A percentile compares a stretch with the other conserved stretches of the same genome.
Conservation (phyloP, 495 filamentous ascomycete genomes). For the Bryoglossum gracile region DNA sequence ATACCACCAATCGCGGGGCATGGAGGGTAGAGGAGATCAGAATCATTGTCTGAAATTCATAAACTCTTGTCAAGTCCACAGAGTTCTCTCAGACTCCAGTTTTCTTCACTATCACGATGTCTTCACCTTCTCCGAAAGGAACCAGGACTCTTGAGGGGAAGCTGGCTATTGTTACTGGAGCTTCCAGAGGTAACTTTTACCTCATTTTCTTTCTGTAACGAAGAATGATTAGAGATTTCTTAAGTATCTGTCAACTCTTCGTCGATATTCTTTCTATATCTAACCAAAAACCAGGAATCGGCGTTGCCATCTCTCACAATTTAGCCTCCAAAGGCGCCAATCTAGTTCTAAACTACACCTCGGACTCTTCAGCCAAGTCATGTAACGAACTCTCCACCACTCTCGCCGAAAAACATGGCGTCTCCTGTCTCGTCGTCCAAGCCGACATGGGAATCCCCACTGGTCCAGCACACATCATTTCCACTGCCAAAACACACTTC, state of each 20-base stretch:
- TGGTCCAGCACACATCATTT: conserved; percentile 33
- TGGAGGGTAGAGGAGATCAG: too few relatives aligned
- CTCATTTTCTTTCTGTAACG: not conserved
- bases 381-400: conserved; percentile 34
- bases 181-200: conserved; percentile 53
- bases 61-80: not conserved
- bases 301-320: conserved; percentile 73
- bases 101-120: not conserved
- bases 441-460: conserved; percentile 38
- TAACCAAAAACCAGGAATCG: conserved; percentile 57
- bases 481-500: conserved; percentile 27
- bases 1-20: conserved; percentile 4
- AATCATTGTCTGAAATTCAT: conserved; percentile 6
- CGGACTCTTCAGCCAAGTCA: conserved; percentile 41
- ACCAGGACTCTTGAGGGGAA: conserved; percentile 51
- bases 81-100: not conserved
- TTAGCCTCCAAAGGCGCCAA: conserved; percentile 66
- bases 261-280: conserved; percentile 1
- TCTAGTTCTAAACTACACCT: conserved; percentile 66
- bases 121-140: too few relatives aligned
- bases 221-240: too few relatives aligned
- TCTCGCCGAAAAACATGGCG: conserved; percentile 26
- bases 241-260: too few relatives aligned
- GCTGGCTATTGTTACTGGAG: conserved; percentile 71
- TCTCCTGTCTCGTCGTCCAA: conserved; percentile 33